These are phyloP conservation scores for Ascodesmis nigricans DNA, from an alignment of 495 filamentous ascomycete species.

Conservation along the genomic window DNA sequence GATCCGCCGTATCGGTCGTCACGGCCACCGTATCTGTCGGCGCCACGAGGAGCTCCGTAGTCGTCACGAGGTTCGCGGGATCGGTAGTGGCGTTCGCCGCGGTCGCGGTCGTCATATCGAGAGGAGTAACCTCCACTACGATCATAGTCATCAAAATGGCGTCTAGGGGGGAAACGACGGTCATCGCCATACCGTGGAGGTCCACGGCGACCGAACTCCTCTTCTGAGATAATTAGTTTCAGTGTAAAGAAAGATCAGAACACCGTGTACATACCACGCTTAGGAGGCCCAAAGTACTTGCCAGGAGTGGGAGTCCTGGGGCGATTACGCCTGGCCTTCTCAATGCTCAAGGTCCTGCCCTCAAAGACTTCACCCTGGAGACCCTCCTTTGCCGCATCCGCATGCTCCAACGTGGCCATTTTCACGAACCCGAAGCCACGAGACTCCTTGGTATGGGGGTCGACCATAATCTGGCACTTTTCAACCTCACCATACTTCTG, in stretches of 20 bases:
- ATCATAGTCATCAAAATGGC: slow-evolving; percentile 32
- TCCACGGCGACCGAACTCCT: slow-evolving; percentile 37
- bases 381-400: slow-evolving; percentile 89
- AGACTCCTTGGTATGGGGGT: slow-evolving; percentile 92
- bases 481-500: slow-evolving; percentile 97
- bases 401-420: slow-evolving; percentile 82
- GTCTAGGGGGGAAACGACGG: slow-evolving; percentile 23
- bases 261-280: slow-evolving; percentile 50
- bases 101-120: slow-evolving; percentile 35
- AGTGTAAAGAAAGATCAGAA: slow-evolving; percentile 19
- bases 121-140: slow-evolving; percentile 34
- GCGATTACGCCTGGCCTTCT: slow-evolving; percentile 88
- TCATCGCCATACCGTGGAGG: slow-evolving; percentile 24
- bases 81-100: slow-evolving; percentile 32
- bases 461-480: slow-evolving; percentile 98
- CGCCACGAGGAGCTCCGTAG: slow-evolving; percentile 35
- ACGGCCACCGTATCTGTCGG: slow-evolving; percentile 43
- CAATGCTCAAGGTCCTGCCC: slow-evolving; percentile 89
- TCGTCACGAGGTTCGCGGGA: slow-evolving; percentile 33
- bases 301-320: slow-evolving; percentile 92
- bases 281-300: slow-evolving; percentile 97
- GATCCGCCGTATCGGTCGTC: slow-evolving; percentile 39
- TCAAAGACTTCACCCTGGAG: slow-evolving; percentile 89
- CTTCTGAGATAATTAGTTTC: too few relatives aligned
- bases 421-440: slow-evolving; percentile 99